Evolutionary conservation across 257 asterid species (phyloP), one percentile per base, ranked within the genome.

Genomic region (Lycium barbarum): DNA sequence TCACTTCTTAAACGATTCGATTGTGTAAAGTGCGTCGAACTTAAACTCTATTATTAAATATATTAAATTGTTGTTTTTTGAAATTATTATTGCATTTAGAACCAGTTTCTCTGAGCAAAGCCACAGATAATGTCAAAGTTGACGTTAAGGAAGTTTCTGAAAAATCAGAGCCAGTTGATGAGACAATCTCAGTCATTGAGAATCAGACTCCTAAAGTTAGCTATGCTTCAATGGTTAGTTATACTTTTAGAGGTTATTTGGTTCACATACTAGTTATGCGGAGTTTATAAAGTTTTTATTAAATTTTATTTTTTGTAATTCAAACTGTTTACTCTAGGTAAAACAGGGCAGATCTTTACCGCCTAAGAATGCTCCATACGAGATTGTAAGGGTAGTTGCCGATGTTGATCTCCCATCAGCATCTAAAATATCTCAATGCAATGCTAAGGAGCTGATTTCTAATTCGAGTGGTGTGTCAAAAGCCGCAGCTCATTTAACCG

Each of bases 311-410:
- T 45, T 12, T 1, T 1, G 7, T 47, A 74, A 11, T 51, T 13
- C 26, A 0, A 76, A 76, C 3, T 51, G 22, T 49, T 74, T 74
- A 20, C 73, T 92, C 93, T 84, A 94, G 82, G 91, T 93, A 20
- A 93, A 88, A 83, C 83, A 54, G 70, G 47, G 81, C 14, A 84
- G 68, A 7, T 36, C 36, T 10, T 17, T 82, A 72, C 78, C 93
- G 61, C 85, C 91, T 68, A 8, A 68, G 1, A 65, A 83, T 18
- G 61, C 70, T 18, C 59, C 62, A 7, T 61, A 62, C 36, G 84
- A 35, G 65, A 26, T 86, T 36, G 70, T 84, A 9, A 71, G 84
- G 49, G 89, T 80, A 81, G 65, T 88, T 59, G 13, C 83, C n/a
- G 51, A 38, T 43, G 83, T 71, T 63, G 70, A 49, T 20, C 83